These are phyloP conservation scores for Paradendryphiella salina DNA, from an alignment of 2,329 filamentous ascomycete genomes.

Conservation along the genomic window DNA sequence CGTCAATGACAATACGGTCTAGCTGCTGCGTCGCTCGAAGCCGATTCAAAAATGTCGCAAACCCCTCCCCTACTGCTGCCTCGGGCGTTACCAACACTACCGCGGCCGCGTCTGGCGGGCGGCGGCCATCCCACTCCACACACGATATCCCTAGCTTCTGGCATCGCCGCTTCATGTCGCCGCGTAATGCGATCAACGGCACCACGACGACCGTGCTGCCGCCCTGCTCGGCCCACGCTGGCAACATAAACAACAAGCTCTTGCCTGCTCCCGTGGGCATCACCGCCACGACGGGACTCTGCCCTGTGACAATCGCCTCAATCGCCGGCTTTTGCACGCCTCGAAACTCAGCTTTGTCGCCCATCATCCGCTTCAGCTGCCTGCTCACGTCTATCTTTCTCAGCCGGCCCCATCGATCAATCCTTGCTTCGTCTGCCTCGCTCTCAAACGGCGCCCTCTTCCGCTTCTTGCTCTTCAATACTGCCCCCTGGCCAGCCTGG, in stretches of 20 bases:
- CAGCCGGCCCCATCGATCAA: constrained; percentile 3
- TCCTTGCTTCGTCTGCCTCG: constrained; percentile 10
- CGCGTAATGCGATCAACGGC: constrained; percentile 25
- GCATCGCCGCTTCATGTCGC: constrained; percentile 24
- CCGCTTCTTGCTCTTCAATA: constrained; percentile 12
- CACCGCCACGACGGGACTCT: constrained; percentile 24
- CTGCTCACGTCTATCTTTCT: constrained; percentile 11
- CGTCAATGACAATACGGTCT: constrained; percentile 26
- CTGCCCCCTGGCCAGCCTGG: background rate
- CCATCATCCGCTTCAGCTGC: constrained; percentile 14
- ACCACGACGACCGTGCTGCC: constrained; percentile 27
- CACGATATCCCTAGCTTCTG: constrained; percentile 16
- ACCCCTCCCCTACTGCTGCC: constrained; percentile 24
- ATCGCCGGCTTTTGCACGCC: constrained; percentile 26
- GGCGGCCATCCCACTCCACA: constrained; percentile 22
- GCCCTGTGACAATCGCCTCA: constrained; percentile 20
- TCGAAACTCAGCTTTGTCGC: constrained; percentile 17
- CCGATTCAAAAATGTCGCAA: constrained; percentile 25
- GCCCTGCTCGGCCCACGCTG: constrained; percentile 13
- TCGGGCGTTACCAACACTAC: constrained; percentile 33
- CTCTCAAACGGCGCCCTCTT: constrained; percentile 10
- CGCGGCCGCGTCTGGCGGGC: constrained; percentile 14
- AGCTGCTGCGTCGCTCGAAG: constrained; percentile 17
- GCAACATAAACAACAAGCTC: constrained; percentile 37
- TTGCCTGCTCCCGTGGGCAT: constrained; percentile 32